These are phyloP conservation scores for Aspergillus phoenicis DNA, from an alignment of 2,329 filamentous ascomycete species.

Conservation along the genomic window DNA sequence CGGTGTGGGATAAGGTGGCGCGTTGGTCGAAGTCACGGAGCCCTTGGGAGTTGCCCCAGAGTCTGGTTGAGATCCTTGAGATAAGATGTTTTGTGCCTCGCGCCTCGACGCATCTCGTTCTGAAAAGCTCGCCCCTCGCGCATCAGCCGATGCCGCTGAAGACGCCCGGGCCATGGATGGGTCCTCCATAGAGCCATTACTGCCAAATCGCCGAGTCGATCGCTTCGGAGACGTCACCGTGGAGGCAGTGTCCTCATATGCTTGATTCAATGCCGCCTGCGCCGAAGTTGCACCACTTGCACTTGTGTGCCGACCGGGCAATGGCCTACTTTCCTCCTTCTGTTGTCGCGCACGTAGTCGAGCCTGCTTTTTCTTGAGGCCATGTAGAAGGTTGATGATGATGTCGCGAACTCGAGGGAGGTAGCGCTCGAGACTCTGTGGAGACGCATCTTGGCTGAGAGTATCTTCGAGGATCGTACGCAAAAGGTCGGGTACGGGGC, in stretches of 20 bases:
- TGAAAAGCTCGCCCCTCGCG: slow-evolving; percentile 34
- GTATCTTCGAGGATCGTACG: slow-evolving; percentile 93
- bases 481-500: slow-evolving; percentile 89
- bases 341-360: slow-evolving; percentile 67
- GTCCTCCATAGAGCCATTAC: slow-evolving; percentile 43
- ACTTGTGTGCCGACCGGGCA: slow-evolving; percentile 47
- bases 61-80: slow-evolving; percentile 70
- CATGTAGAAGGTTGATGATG: slow-evolving; percentile 95
- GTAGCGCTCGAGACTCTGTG: slow-evolving; percentile 90
- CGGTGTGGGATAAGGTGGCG: slow-evolving; percentile 62
- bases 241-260: slow-evolving; percentile 44
- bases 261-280: slow-evolving; percentile 49
- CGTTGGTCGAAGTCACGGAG: slow-evolving; percentile 29
- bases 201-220: slow-evolving; percentile 40
- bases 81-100: slow-evolving; percentile 41
- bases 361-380: slow-evolving; percentile 95
- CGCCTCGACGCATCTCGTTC: slow-evolving; percentile 45
- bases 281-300: slow-evolving; percentile 51
- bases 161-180: slow-evolving; percentile 32
- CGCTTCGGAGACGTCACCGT: slow-evolving; percentile 37
- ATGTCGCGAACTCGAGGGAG: slow-evolving; percentile 94
- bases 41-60: slow-evolving; percentile 48
- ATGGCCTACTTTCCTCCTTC: slow-evolving; percentile 50
- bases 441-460: slow-evolving; percentile 91
- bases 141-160: slow-evolving; percentile 31